phyloP scores from a whole-genome alignment of 2,329 filamentous ascomycete genomes.

The Cordyceps farinosa region DNA sequence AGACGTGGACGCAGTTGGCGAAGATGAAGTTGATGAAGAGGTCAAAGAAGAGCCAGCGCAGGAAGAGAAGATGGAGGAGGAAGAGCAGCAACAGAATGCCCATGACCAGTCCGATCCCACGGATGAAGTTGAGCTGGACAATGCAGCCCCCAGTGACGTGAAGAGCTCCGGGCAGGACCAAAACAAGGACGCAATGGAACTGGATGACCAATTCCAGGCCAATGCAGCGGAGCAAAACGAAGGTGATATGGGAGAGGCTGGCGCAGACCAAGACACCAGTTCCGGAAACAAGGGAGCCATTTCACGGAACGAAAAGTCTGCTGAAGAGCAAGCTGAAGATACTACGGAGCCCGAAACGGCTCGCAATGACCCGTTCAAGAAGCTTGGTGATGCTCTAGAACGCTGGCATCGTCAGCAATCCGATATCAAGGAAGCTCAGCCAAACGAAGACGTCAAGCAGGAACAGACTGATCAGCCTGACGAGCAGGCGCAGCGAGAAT shows the following conservation, averaged over 20 bases:
- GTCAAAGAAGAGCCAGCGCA: conserved; percentile 29
- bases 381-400: conserved; percentile 88
- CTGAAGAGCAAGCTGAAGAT: conserved; percentile 42
- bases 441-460: conserved; percentile 46
- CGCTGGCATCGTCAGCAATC: conserved; percentile 86
- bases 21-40: conserved; percentile 27
- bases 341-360: conserved; percentile 42
- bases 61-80: conserved; percentile 29
- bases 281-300: conserved; percentile 60
- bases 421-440: conserved; percentile 64
- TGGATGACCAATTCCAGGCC: conserved; percentile 57
- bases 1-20: conserved; percentile 49
- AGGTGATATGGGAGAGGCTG: conserved; percentile 62
- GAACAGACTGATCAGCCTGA: conserved; percentile 48
- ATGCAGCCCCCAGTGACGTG: conserved; percentile 60
- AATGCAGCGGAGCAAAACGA: conserved; percentile 63
- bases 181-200: conserved; percentile 59
- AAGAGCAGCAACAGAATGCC: conserved; percentile 42
- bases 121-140: conserved; percentile 51
- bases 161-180: conserved; percentile 63
- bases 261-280: conserved; percentile 60
- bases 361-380: conserved; percentile 75
- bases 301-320: conserved; percentile 45
- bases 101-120: conserved; percentile 26
- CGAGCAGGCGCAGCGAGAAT: conserved; percentile 78